phyloP scores from a whole-genome alignment of 2,329 filamentous ascomycete genomes.

The Hypocreales sp. region DNA sequence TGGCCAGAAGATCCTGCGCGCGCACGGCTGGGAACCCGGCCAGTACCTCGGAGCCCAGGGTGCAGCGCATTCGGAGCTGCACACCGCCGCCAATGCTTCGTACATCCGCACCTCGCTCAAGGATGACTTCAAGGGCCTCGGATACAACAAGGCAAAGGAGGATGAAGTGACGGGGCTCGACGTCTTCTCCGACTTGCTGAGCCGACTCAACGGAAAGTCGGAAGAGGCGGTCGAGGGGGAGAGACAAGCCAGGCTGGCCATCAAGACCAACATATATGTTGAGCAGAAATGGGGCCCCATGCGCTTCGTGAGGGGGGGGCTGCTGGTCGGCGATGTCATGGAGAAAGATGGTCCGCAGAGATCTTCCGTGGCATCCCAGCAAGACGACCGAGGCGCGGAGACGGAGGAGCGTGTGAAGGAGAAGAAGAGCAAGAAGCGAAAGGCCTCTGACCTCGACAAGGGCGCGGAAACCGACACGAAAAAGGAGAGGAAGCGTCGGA shows the following conservation, averaged over 20 bases:
- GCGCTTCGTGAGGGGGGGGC: slow-evolving; percentile 77
- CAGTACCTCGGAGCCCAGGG: slow-evolving; percentile 65
- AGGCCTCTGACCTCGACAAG: slow-evolving; percentile 22
- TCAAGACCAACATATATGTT: slow-evolving; percentile 59
- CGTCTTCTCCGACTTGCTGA: slow-evolving; percentile 72
- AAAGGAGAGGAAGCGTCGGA: slow-evolving; percentile 20
- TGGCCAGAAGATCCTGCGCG: slow-evolving; percentile 75
- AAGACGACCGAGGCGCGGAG: too few species aligned
- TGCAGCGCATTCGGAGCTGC: slow-evolving; percentile 57
- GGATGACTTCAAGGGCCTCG: slow-evolving; percentile 81
- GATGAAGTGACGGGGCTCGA: slow-evolving; percentile 75
- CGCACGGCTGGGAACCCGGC: slow-evolving; percentile 85
- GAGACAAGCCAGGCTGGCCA: slow-evolving; percentile 48
- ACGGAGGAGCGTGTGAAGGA: too few species aligned
- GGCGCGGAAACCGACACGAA: slow-evolving; percentile 9
- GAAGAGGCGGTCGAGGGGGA: slow-evolving; percentile 59
- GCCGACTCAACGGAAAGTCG: slow-evolving; percentile 76
- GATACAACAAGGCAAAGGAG: slow-evolving; percentile 60
- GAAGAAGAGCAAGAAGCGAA: slow-evolving; percentile 35
- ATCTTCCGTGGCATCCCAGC: too few species aligned
- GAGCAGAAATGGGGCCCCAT: slow-evolving; percentile 65
- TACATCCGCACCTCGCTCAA: slow-evolving; percentile 78
- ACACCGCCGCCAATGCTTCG: slow-evolving; percentile 67
- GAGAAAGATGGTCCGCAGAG: slow-evolving; percentile 21
- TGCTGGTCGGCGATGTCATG: slow-evolving; percentile 43